phyloP scores from a whole-genome alignment of 2,329 filamentous ascomycete genomes.

The Pseudogymnoascus sp. region DNA sequence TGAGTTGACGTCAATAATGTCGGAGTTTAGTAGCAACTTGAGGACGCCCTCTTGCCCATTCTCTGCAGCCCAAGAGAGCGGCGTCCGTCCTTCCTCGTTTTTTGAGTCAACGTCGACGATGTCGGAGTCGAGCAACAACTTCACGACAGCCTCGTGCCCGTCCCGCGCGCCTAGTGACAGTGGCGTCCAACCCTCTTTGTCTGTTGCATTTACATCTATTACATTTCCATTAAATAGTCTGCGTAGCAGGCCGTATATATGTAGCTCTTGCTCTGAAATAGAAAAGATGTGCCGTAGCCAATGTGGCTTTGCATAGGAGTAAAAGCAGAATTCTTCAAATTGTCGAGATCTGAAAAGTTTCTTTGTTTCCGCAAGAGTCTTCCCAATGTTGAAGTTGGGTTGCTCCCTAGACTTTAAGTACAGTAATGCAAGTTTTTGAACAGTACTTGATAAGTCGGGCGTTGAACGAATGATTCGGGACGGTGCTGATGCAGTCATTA shows the following conservation, averaged over 20 bases:
- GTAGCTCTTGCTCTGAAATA: neutral
- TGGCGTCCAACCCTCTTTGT: slow-evolving; percentile 9
- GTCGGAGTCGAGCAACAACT: neutral
- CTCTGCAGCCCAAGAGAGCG: slow-evolving; percentile 10
- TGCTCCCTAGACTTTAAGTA: slow-evolving; percentile 12
- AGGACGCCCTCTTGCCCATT: slow-evolving; percentile 1
- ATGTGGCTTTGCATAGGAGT: slow-evolving; percentile 14
- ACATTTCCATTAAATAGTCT: slow-evolving; percentile 8
- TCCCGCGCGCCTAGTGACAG: neutral
- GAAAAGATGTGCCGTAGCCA: neutral
- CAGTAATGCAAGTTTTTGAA: slow-evolving; percentile 17
- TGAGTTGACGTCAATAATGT: slow-evolving; percentile 2
- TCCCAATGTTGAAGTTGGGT: slow-evolving; percentile 13
- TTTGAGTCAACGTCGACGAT: slow-evolving; percentile 4
- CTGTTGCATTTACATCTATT: slow-evolving; percentile 8
- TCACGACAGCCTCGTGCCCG: slow-evolving; percentile 7
- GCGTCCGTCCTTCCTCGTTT: neutral
- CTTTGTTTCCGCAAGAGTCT: slow-evolving; percentile 11
- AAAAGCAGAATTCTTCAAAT: slow-evolving; percentile 12
- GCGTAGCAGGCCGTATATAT: neutral
- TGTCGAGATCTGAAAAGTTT: slow-evolving; percentile 11
- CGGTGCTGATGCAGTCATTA: slow-evolving; percentile 19
- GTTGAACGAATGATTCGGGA: slow-evolving; percentile 21
- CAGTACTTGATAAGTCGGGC: slow-evolving; percentile 15
- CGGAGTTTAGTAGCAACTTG: neutral